Base-by-base conservation (phyloP, 2,329 filamentous ascomycete species). In the Botryotinia calthae region DNA sequence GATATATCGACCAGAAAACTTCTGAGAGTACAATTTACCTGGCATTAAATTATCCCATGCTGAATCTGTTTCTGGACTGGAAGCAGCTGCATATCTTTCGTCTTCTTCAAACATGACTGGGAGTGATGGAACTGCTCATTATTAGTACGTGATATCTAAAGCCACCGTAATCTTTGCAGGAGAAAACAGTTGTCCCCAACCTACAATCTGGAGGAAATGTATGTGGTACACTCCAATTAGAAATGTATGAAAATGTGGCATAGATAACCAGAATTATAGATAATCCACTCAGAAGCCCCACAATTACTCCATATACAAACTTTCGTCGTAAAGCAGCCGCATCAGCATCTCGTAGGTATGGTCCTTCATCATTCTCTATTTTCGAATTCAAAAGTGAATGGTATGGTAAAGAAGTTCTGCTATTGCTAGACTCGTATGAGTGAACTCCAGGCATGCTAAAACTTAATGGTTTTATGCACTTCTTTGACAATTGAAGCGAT, bases 1-100 rank as follows among this genome's bases (percentile, higher is more conserved):
- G 28, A 44, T 46, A 2, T 2, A 1, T n/a, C 0, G 16, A 3
- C 25, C 2, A 6, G 14, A 18, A 56, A 56, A 9, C 51, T 31
- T 56, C 28, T 25, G 3, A 6, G 18, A 6, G 22, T 20, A 12
- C 9, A 16, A 58, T 2, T 56, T 58, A 71, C 70, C 48, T 22
- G 61, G 61, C 61, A 66, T 66, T 6, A 66, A 65, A 66, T 42
- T 46, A 66, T 71, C 42, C 61, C 61, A 71, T 44, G 48, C 61
- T 31, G 37, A 62, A 28, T 71, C n/a, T 4, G 22, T 66, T 9
- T 71, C 61, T 66, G 48, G 59, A 65, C 46, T 66, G 22, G 34
- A 42, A 14, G 37, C 48, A 10, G 46, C 46, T 16, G 34, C 37
- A 37, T 58, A 71, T 25, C 34, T 37, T 37, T 42, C 46, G 9